Evolutionary conservation across 805 yeast genomes (phyloP).

Genomic region (Candida khao-thaluensis): DNA sequence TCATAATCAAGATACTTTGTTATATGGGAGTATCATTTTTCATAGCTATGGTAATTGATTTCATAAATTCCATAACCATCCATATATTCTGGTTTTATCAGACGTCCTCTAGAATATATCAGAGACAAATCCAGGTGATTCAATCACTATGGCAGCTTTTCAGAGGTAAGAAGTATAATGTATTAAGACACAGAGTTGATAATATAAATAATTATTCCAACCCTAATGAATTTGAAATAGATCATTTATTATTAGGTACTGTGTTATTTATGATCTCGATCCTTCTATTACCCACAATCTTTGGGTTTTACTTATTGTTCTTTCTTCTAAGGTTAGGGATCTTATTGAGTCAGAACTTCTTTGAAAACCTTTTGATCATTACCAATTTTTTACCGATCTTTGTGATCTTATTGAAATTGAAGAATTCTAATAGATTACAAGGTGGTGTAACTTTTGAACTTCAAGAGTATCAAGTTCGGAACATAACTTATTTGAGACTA

Average conservation of each 20-base stretch:
- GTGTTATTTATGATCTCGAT: slow-evolving; percentile 76
- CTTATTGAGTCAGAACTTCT: slow-evolving; percentile 45
- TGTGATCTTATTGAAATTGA: slow-evolving; percentile 72
- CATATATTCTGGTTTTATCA: slow-evolving; percentile 77
- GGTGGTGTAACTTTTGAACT: slow-evolving; percentile 47
- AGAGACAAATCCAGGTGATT: slow-evolving; percentile 67
- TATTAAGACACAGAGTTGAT: slow-evolving; percentile 82
- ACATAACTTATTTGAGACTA: slow-evolving; percentile 25
- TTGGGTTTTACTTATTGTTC: slow-evolving; percentile 79
- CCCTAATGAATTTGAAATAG: slow-evolving; percentile 52
- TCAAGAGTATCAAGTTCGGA: slow-evolving; percentile 12
- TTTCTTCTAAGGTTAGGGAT: slow-evolving; percentile 56
- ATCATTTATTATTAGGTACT: slow-evolving; percentile 86
- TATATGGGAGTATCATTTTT: slow-evolving; percentile 65
- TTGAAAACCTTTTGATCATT: slow-evolving; percentile 61
- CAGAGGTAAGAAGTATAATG: slow-evolving; percentile 85
- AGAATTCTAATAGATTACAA: slow-evolving; percentile 67
- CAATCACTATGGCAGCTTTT: slow-evolving; percentile 78
- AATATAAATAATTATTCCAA: slow-evolving; percentile 51
- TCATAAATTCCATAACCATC: slow-evolving; percentile 57
- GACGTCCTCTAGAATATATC: slow-evolving; percentile 75
- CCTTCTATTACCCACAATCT: slow-evolving; percentile 81
- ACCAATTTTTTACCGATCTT: slow-evolving; percentile 87
- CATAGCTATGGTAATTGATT: slow-evolving; percentile 65
- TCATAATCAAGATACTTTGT: slow-evolving; percentile 22